Base-by-base conservation (phyloP, 495 filamentous ascomycete species). In the Hypoxylon subgilvum region DNA sequence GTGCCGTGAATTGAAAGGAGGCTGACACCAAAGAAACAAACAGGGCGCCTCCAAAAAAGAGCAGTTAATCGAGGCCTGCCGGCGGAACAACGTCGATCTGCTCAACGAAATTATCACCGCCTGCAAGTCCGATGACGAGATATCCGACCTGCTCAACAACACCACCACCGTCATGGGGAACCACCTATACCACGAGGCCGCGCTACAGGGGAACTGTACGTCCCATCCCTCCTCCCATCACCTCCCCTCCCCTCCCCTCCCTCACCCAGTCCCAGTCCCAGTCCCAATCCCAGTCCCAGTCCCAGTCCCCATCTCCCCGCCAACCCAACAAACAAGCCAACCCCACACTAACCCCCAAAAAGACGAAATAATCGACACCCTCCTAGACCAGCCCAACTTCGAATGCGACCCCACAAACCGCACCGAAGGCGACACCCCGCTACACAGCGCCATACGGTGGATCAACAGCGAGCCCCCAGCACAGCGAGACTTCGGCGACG, bases 381-480 rank as follows among this genome's bases (percentile, higher is more conserved):
- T 98, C 41, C 93, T 98, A 53, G 95, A 98, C 79, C 91, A 96
- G 70, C 86, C 92, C 51, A 90, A 84, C 49, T 87, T 98, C 72
- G 94, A 98, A 79, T 96, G 94, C 71, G 94, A 98, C 79, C 90
- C 90, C 4, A 60, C 89, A 48, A 90, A 87, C 69, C 85, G 86
- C 22, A 57, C 84, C 66, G 94, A 97, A 57, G 83, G 84, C 51
- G 92, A 97, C 73, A 97, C 92, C 1, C 92, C 93, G 6, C 80
- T 98, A 28, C 94, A 98, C 79, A 82, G 83, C 65, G 91, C 91
- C 12, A 88, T 98, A 30, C 84, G 88, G 23, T 96, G 85, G 73
- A 85, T 90, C 71, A 96, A 93, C 73, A 74, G 79, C 32, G 75
- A 82, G 56, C 76, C 78, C 4, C 39, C 67, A 3, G 83, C 79